phyloP scores from a whole-genome alignment of 768 basidiomycete genomes.

The Chalciporus pseudorubinellus region DNA sequence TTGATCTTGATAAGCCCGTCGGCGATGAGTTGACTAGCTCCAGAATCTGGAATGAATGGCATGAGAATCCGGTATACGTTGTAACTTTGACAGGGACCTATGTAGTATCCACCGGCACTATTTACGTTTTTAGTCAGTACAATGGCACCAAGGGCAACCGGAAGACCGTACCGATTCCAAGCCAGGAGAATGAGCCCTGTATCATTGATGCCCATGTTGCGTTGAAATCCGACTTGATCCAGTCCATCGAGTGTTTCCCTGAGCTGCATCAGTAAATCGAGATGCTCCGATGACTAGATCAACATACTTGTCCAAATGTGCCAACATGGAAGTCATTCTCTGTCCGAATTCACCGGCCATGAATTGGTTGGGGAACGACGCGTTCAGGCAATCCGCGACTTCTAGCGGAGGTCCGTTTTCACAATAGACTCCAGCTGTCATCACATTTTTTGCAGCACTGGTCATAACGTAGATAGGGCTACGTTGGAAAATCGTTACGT shows the following conservation, averaged over 20 bases:
- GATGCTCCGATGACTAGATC: neutral
- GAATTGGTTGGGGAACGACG: conserved; percentile 1
- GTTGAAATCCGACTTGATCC: conserved; percentile 3
- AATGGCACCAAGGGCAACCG: conserved; percentile 8
- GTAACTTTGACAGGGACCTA: conserved; percentile 23
- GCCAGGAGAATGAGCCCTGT: conserved; percentile 28
- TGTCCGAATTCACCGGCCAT: conserved; percentile 3
- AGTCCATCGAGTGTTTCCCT: conserved; percentile 7
- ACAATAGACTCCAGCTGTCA: conserved; percentile 2
- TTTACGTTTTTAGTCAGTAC: conserved; percentile 1
- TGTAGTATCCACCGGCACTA: conserved; percentile 37
- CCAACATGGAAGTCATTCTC: conserved; percentile 2
- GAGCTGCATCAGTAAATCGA: neutral
- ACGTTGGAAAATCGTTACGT: conserved; percentile 6
- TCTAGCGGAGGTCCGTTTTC: conserved; percentile 5
- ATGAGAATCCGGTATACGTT: neutral
- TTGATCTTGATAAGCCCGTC: conserved; percentile 49
- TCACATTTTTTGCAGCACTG: conserved; percentile 1
- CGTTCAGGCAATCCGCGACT: conserved; percentile 5
- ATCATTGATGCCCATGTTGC: conserved; percentile 31
- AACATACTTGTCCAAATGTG: neutral
- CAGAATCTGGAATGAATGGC: conserved; percentile 21
- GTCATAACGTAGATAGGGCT: conserved; percentile 7
- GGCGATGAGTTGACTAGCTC: conserved; percentile 41
- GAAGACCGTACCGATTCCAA: conserved; percentile 1